Evolutionary conservation across 1,139 yeast genomes (phyloP).

Genomic region (Taiozyma sp.): DNA sequence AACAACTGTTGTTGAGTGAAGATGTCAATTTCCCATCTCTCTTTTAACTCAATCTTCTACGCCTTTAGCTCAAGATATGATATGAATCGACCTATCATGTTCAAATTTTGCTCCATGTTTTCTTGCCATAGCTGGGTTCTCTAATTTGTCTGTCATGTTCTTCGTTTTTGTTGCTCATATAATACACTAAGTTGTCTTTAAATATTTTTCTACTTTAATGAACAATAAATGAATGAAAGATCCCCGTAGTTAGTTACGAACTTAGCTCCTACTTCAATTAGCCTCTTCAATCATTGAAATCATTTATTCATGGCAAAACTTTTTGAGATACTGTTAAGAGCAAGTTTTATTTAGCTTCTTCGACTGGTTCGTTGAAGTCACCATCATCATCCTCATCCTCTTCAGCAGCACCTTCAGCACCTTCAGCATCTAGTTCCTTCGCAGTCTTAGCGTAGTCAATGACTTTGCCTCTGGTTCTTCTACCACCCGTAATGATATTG

Average conservation of each 20-base stretch:
- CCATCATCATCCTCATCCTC: constrained; percentile 38
- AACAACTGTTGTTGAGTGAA: constrained; percentile 57
- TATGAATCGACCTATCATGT: background rate
- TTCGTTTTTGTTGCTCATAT: background rate
- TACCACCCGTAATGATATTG: constrained; percentile 77
- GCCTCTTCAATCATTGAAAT: background rate
- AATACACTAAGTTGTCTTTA: background rate
- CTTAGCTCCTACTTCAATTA: background rate
- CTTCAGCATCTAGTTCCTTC: constrained; percentile 56
- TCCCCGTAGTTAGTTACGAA: too few relatives aligned
- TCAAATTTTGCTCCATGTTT: background rate
- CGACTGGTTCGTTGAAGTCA: constrained; percentile 20
- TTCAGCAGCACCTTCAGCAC: constrained; percentile 38
- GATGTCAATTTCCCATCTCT: background rate
- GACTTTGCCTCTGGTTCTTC: constrained; percentile 88
- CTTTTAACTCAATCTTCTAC: background rate
- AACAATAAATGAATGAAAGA: background rate
- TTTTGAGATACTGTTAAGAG: background rate
- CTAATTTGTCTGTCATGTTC: background rate
- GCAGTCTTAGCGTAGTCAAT: constrained; percentile 89
- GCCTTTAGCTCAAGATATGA: background rate
- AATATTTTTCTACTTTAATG: background rate
- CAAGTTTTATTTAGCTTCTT: background rate
- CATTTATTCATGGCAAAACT: background rate
- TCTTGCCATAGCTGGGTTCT: background rate